phyloP scores from a whole-genome alignment of 345 rosid species.

The Carallia brachiata region DNA sequence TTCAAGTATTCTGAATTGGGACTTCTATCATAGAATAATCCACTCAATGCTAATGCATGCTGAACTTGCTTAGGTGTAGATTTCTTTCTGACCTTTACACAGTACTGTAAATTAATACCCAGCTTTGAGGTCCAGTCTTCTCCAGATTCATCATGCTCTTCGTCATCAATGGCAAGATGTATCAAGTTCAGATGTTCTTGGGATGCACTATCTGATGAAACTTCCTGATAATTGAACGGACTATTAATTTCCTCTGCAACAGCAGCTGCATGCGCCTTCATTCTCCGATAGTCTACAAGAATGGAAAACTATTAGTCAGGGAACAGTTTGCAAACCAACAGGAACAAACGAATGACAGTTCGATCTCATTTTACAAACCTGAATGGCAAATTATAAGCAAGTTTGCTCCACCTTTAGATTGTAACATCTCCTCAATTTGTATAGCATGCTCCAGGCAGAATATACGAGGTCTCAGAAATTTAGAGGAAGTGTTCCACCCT shows the following conservation, averaged over 20 bases:
- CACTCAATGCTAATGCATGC: slow-evolving; percentile 72
- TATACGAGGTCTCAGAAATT: slow-evolving; percentile 71
- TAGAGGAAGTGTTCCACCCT: slow-evolving; percentile 57
- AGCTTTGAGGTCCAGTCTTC: slow-evolving; percentile 89
- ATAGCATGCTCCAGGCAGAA: slow-evolving; percentile 94
- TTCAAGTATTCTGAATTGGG: slow-evolving; percentile 40
- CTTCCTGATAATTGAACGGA: slow-evolving; percentile 63
- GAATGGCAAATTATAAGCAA: slow-evolving; percentile 89
- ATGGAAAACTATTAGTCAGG: neutral
- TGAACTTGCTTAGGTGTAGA: slow-evolving; percentile 62
- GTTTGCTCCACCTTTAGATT: slow-evolving; percentile 75
- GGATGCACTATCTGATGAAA: slow-evolving; percentile 60
- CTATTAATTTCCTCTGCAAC: slow-evolving; percentile 68
- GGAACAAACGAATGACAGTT: neutral
- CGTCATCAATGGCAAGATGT: slow-evolving; percentile 75
- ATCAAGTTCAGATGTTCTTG: slow-evolving; percentile 73
- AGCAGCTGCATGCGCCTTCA: slow-evolving; percentile 76
- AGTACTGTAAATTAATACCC: slow-evolving; percentile 74
- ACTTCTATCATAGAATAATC: slow-evolving; percentile 55
- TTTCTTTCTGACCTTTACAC: slow-evolving; percentile 77
- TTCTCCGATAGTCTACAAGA: slow-evolving; percentile 77
- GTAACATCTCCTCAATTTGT: slow-evolving; percentile 69
- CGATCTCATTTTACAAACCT: slow-evolving; percentile 43
- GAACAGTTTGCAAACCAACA: slow-evolving; percentile 1
- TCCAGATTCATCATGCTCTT: slow-evolving; percentile 47